Evolutionary conservation across 768 basidiomycete species (phyloP).

Genomic region (Pholiota microspora): DNA sequence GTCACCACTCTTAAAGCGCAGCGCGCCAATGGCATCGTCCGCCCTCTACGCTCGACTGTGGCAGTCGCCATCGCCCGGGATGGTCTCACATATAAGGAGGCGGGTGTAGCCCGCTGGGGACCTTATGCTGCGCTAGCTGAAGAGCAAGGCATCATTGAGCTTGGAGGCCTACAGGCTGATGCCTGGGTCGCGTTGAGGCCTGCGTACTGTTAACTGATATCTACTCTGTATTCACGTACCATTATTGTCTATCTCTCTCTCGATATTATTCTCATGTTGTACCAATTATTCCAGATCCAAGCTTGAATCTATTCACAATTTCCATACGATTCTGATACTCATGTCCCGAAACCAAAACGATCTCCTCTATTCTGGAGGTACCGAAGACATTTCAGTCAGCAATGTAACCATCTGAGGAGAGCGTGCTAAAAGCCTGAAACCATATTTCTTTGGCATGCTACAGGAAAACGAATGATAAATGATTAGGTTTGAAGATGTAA

Average conservation of each 20-base stretch:
- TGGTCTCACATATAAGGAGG: conserved; percentile 31
- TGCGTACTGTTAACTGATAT: too few species aligned
- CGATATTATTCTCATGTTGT: too few species aligned
- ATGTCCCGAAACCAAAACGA: too few species aligned
- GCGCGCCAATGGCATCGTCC: conserved; percentile 28
- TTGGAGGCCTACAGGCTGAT: conserved; percentile 34
- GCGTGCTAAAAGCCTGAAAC: background rate
- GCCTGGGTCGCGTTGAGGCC: conserved; percentile 37
- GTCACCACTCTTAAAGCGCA: conserved; percentile 30
- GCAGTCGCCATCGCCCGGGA: conserved; percentile 29
- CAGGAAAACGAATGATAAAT: background rate
- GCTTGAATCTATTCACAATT: too few species aligned
- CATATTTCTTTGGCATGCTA: background rate
- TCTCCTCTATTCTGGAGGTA: background rate
- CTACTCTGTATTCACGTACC: too few species aligned
- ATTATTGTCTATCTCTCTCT: too few species aligned
- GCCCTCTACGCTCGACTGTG: conserved; percentile 36
- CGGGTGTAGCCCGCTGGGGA: conserved; percentile 39
- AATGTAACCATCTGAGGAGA: background rate
- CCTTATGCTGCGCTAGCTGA: conserved; percentile 39
- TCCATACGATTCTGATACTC: too few species aligned
- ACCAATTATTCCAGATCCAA: too few species aligned
- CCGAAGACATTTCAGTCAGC: background rate
- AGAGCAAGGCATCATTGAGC: conserved; percentile 34
- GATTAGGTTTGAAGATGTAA: background rate